Evolutionary conservation across 805 yeast genomes (phyloP), one percentile per base, ranked within the genome.

Genomic region (Yarrowia bubula): DNA sequence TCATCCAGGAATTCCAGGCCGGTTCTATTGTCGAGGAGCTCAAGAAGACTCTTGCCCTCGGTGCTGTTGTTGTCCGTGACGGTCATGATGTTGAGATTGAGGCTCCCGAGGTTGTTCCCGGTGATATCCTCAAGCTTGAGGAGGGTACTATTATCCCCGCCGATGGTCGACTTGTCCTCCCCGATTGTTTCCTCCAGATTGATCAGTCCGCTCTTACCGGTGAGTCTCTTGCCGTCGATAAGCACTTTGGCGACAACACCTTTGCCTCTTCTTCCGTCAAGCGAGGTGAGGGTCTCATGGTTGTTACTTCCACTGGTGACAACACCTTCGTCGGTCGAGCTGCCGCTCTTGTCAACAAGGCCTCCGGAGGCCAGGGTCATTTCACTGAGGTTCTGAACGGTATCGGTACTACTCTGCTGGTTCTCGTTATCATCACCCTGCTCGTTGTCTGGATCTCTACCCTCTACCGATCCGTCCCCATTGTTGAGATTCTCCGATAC

Each of bases 191-290:
- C 83, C 81, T 92, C 74, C 97, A 92, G 81, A 87, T 91, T 75
- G 97, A 92, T 82, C 97, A 92, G 83, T 91, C 97, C 74, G 96
- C 97, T 74, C 87, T 92, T 76, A 92, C 98, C 75, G 98, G 98
- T 86, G 98, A 92, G 83, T 92, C 97, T 69, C 81, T 92, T 72
- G 97, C 97, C 76, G 96, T 89, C 71, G 97, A 91, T 82, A 92
- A 92, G 84, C 89, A 83, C 78, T 80, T 82, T 77, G 96, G 95
- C 80, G 97, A 92, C 79, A 81, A 87, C 72, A 81, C 87, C 76
- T 91, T 88, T 86, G 89, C 97, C 67, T 92, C 97, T 41, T 92
- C 97, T 68, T 89, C 96, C 70, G 95, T 92, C 72, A 92, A 91
- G 86, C 87, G 96, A 76, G 97, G 97, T 85, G 96, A 90, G 81